Conservation (phyloP, 2,329 filamentous ascomycete species). For the Fusarium papillatum region DNA sequence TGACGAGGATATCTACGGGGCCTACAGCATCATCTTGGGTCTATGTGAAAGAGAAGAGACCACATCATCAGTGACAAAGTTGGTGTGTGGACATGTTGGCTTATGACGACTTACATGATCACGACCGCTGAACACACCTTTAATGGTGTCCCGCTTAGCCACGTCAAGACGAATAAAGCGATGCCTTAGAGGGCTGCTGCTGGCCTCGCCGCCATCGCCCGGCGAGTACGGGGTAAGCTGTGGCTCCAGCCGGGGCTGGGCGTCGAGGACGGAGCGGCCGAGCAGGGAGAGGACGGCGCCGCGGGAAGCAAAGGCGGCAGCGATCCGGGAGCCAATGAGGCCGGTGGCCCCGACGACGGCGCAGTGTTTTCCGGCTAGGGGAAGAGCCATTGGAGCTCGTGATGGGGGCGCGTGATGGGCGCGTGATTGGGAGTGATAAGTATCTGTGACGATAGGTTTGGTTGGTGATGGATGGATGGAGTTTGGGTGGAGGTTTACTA, state of each 20-base stretch:
- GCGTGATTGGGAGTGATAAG: not conserved
- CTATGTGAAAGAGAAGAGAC: constrained; percentile 3
- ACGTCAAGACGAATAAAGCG: constrained; percentile 53
- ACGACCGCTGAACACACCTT: constrained; percentile 45
- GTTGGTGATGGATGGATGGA: not conserved
- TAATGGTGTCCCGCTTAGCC: constrained; percentile 45
- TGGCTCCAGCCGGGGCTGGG: constrained; percentile 55
- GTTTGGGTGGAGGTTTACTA: constrained; percentile 6
- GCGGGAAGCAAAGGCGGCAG: constrained; percentile 72
- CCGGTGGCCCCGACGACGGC: constrained; percentile 80
- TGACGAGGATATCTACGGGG: constrained; percentile 74
- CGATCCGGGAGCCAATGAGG: constrained; percentile 78
- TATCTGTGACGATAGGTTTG: not conserved
- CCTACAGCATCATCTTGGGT: constrained; percentile 43
- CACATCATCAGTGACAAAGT: not conserved
- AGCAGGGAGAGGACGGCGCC: constrained; percentile 73
- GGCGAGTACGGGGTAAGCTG: constrained; percentile 46
- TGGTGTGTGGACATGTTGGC: not conserved
- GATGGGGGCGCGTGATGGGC: constrained; percentile 5
- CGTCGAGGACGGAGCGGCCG: constrained; percentile 65
- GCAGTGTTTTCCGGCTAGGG: constrained; percentile 63
- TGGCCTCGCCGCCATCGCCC: constrained; percentile 4
- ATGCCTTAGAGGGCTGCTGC: constrained; percentile 42
- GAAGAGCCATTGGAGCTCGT: constrained; percentile 43
- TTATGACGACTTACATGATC: constrained; percentile 21